Base-by-base conservation (phyloP, 2,329 filamentous ascomycete species). In the Delphinella strobiligena region DNA sequence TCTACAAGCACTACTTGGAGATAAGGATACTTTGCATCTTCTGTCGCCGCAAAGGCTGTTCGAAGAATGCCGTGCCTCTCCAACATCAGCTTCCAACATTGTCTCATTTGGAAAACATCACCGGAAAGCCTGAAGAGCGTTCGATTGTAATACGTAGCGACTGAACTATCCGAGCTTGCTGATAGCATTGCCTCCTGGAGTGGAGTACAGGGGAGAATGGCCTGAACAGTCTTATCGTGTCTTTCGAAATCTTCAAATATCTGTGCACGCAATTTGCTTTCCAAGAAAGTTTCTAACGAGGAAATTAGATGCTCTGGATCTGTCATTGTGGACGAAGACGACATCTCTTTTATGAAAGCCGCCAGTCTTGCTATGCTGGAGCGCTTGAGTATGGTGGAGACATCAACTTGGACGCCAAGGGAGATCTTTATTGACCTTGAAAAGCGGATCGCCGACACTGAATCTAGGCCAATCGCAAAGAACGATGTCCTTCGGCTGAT, bases 101-200 rank as follows among this genome's bases (percentile, higher is more conserved):
- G 30, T 47, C 65, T 66, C 36, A 94, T 63, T 1, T 51, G 59
- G 1, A 60, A 48, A 0, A 72, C 43, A 24, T 76, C 58, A 1
- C 68, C 64, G 4, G 59, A 60, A 5, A 93, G 54, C 4, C 69
- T 65, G 45, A 93, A 72, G 0, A 80, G 58, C 41, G 84, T 75
- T 35, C 73, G 74, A 54, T 93, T 94, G 51, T 72, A 76, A 54
- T 94, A 94, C 2, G 76, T 67, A 1, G 61, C 60, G 9, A 62
- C 56, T 1, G 59, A 59, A 2, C 45, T 64, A 50, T 61, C 61
- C 3, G 56, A 48, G 18, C 61, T 61, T 7, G 75, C 72, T 2
- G 77, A 79, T 1, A 94, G 66, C 86, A 94, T 94, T 1, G 80
- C 82, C 61, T 93, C 82, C 56, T 95, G 88, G 0, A 95, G 63